Conservation (phyloP, 2,329 filamentous ascomycete species). For the Fusarium fujikuroi region DNA sequence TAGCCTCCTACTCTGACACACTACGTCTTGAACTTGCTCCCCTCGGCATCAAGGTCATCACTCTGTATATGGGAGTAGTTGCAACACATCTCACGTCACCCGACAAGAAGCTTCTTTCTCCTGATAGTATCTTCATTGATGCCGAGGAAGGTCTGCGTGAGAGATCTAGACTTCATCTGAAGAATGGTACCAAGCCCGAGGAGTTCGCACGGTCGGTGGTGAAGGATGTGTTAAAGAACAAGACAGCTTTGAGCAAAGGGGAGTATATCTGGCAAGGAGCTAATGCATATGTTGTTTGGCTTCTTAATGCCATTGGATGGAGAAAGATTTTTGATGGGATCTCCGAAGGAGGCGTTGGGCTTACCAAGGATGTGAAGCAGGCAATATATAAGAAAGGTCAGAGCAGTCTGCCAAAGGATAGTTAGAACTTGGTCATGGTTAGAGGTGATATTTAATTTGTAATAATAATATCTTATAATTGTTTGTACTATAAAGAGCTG, state of each 20-base stretch:
- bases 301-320: slow-evolving; percentile 9
- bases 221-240: neutral
- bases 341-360: accelerated
- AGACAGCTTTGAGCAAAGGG: neutral
- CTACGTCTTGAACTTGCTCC: slow-evolving; percentile 4
- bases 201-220: slow-evolving; percentile 16
- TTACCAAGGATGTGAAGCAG: neutral
- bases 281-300: slow-evolving; percentile 9
- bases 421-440: accelerated
- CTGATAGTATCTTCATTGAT: neutral
- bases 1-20: slow-evolving; percentile 13
- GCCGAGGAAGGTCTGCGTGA: neutral
- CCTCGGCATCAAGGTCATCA: slow-evolving; percentile 10
- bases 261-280: neutral
- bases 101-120: neutral
- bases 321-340: neutral
- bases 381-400: neutral
- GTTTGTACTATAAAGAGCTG: no score
- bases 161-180: neutral
- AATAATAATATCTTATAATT: no score
- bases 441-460: neutral
- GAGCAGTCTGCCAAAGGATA: neutral
- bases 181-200: neutral
- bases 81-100: neutral
- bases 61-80: slow-evolving; percentile 13